Percentiles rank a stretch among this genome's conserved stretches.
Evolutionary conservation across 495 filamentous ascomycete genomes (phyloP).

Genomic region (Hamigera avellanea): DNA sequence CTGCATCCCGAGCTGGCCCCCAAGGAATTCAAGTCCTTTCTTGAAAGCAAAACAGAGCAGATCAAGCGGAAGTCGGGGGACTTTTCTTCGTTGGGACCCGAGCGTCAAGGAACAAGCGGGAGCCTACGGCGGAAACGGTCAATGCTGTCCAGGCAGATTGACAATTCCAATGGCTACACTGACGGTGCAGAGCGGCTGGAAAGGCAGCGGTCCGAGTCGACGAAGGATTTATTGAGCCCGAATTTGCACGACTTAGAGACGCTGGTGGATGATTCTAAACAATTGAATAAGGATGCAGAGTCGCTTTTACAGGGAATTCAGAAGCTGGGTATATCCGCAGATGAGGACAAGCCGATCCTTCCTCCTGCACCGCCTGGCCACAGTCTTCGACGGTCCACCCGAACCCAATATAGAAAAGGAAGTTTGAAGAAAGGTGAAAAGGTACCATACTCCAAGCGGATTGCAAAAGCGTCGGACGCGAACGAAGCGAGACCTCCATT

Average conservation of each 20-base stretch:
- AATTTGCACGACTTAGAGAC: constrained; percentile 62
- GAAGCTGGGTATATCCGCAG: constrained; percentile 35
- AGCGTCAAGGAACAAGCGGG: constrained; percentile 46
- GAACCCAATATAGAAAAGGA: constrained; percentile 84
- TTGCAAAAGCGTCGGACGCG: constrained; percentile 46
- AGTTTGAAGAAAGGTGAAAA: constrained; percentile 73
- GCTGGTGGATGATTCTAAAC: constrained; percentile 70
- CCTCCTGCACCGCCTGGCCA: constrained; percentile 59
- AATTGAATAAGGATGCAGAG: constrained; percentile 26
- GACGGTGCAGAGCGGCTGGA: constrained; percentile 84
- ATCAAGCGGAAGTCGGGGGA: constrained; percentile 80
- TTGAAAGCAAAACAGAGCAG: constrained; percentile 81
- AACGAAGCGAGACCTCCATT: constrained; percentile 40
- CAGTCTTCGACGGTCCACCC: constrained; percentile 76
- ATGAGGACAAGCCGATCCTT: constrained; percentile 83
- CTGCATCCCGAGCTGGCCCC: constrained; percentile 92
- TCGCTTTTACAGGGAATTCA: constrained; percentile 24
- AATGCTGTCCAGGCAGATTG: constrained; percentile 88
- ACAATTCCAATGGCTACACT: constrained; percentile 60
- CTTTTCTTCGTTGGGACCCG: constrained; percentile 46
- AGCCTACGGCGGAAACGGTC: constrained; percentile 81
- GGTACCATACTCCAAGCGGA: constrained; percentile 64
- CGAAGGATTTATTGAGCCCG: constrained; percentile 44
- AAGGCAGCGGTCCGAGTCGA: constrained; percentile 54
- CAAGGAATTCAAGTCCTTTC: constrained; percentile 91